Evolutionary conservation across 331 rosid genomes (phyloP).

Genomic region (Saraca asoca): DNA sequence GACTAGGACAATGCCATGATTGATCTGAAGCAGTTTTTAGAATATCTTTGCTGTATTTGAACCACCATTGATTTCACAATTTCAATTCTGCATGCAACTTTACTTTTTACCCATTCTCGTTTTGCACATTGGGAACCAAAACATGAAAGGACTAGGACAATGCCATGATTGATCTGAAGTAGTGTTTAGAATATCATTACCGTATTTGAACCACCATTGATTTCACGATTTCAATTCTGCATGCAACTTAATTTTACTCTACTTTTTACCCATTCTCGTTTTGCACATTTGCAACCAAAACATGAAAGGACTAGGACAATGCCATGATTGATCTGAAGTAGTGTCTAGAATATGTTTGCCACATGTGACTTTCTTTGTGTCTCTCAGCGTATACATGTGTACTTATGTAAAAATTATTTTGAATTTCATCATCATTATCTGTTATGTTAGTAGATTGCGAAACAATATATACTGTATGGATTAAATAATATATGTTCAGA

Average conservation of each 20-base stretch:
- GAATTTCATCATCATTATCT: background rate
- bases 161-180: constrained; percentile 25
- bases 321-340: constrained; percentile 24
- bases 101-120: too few relatives aligned
- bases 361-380: constrained; percentile 11
- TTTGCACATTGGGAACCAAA: constrained; percentile 36
- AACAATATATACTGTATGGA: background rate
- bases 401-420: background rate
- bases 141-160: constrained; percentile 45
- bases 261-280: too few relatives aligned
- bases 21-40: constrained; percentile 27
- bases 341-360: constrained; percentile 41
- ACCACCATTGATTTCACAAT: too few relatives aligned
- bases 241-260: too few relatives aligned
- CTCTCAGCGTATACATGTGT: constrained; percentile 16
- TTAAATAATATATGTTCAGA: too few relatives aligned
- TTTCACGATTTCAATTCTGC: too few relatives aligned
- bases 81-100: too few relatives aligned
- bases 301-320: constrained; percentile 44
- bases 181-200: too few relatives aligned
- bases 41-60: too few relatives aligned
- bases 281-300: constrained; percentile 37
- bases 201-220: too few relatives aligned
- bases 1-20: constrained; percentile 32
- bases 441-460: constrained; percentile 23